Base-by-base conservation (phyloP, 441 rosid genomes). In the Jatropha podagrica region DNA sequence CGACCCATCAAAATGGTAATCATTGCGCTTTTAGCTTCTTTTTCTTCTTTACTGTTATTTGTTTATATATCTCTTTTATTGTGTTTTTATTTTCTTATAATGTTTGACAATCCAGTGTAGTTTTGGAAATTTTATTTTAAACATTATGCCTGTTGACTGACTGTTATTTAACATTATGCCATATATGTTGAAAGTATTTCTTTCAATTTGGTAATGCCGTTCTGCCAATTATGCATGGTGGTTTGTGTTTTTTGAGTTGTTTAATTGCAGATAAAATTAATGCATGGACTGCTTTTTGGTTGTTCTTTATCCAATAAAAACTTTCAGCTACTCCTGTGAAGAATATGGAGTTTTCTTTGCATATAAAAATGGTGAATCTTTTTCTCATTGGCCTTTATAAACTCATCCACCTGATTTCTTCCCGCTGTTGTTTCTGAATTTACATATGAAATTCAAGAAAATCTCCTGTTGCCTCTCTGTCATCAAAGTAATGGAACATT, bases 1-100 rank as follows among this genome's bases (percentile, higher is more conserved):
- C 32, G 60, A 49, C 10, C 48, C 10, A 6, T 27, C 7, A 32
- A 62, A 32, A 73, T 73, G 68, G 76, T 73, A 73, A 48, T 27
- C 17, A 23, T 55, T n/a, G 2, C 32, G 20, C 62, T 8, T 14
- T 48, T 69, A 52, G 26, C 41, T 17, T 69, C 10, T 59, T 23
- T 4, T 11, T 23, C 15, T 14, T 61, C n/a, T 61, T 10, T 12
- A 15, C 11, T 23, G 1, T 60, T 54, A 14, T 23, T 23, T 23
- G 23, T 54, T 54, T n/a, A 18, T 54, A 18, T 7, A 54, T 54
- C 32, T 8, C 4, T 0, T 20, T n/a, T 6, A 20, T 5, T 58
- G 2, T n/a, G n/a, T 56, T n/a, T 56, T 55, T 7, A 54, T 54
- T 0, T 54, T 54, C 20, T 54, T 54, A 14, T 54, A 54, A 59